Evolutionary conservation across 805 yeast genomes (phyloP).

Genomic region (Candida sithepensis): DNA sequence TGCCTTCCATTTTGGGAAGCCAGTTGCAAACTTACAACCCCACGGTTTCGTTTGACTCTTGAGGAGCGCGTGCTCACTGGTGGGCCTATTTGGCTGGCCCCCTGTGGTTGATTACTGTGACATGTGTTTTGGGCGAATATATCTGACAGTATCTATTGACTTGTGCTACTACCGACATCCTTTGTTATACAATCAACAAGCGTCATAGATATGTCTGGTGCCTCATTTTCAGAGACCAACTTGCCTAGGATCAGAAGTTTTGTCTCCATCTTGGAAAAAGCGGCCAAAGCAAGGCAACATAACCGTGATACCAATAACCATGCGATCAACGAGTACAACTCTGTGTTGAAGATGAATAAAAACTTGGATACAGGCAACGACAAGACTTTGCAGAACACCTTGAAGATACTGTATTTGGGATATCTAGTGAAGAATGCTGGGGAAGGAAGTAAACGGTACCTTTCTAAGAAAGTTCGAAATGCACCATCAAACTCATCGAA

Average conservation of each 20-base stretch:
- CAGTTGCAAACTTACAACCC: too few species aligned
- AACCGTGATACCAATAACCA: not conserved
- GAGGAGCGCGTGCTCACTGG: too few species aligned
- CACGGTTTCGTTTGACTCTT: too few species aligned
- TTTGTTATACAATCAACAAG: not conserved
- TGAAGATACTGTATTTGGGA: conserved; percentile 6
- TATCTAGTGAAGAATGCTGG: conserved; percentile 1
- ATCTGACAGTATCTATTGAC: too few species aligned
- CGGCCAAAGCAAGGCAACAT: not conserved
- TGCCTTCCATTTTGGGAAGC: too few species aligned
- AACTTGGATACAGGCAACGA: not conserved
- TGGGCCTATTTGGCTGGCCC: too few species aligned
- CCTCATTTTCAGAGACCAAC: not conserved
- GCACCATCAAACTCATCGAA: not conserved
- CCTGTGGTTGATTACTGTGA: too few species aligned
- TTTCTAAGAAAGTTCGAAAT: too few species aligned
- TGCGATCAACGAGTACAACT: not conserved
- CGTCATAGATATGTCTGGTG: not conserved
- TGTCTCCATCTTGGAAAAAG: not conserved
- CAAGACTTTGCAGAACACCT: not conserved
- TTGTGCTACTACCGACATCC: too few species aligned
- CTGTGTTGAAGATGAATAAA: conserved; percentile 1
- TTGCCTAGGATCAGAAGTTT: not conserved
- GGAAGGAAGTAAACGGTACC: not conserved
- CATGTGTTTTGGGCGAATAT: too few species aligned